Evolutionary conservation across 345 rosid genomes (phyloP), one percentile per base, ranked within the genome.

Genomic region (Brassica incana): DNA sequence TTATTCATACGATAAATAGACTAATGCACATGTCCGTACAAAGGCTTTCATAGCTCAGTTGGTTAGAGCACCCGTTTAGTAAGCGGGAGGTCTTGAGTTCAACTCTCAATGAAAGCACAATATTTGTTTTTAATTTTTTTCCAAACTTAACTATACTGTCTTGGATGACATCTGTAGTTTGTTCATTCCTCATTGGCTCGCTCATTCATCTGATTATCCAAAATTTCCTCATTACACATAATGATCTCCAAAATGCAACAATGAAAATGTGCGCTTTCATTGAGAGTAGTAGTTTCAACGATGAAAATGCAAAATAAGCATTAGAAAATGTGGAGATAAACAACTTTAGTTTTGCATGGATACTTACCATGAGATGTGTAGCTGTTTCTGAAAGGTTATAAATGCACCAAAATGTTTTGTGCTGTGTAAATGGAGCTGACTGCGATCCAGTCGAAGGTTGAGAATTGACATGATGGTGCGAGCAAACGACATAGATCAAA

Each of bases 11-110:
- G 36, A 33, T 8, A 2, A 9, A 9, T 40, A 2, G 1, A 1
- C 7, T 33, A 9, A 40, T 8, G 48, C 12, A 40, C 3, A 1
- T 2, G 12, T 7, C 9, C 0, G 3, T 11, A 5, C 58, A 78
- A 56, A 45, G 36, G 84, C 85, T 82, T 82, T 85, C 84, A 77
- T 95, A 90, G 99, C 92, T 92, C 95, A 89, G 98, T 85, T 89
- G 94, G 90, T 92, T 91, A 90, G 94, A 89, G 91, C 96, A 88
- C 94, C 90, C 87, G 93, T 87, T 90, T 91, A 89, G 92, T 95
- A 91, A 90, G 94, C 89, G 88, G 92, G 91, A 91, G 93, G 96
- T 95, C 94, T 89, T 90, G 93, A 92, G 97, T 91, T 92, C 92
- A 76, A 90, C 91, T 91, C 89, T 89, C 99, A 91, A 90, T 77